Base-by-base conservation (phyloP, 345 rosid species). In the Arabis alpina region DNA sequence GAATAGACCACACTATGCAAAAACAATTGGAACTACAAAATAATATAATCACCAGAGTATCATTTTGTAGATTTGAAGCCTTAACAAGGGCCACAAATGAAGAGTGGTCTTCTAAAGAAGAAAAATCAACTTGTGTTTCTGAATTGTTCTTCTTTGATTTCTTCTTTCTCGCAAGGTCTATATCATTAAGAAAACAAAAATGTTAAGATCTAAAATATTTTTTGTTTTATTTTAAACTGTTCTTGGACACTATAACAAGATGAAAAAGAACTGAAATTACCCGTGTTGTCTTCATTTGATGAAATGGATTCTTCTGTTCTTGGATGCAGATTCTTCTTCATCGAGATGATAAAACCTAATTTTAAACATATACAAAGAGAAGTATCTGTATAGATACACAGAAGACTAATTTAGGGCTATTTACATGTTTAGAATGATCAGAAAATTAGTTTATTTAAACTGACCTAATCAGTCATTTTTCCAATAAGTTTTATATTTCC, bases 191-290 rank as follows among this genome's bases (percentile, higher is more conserved):
- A 45, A 19, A 47, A 5, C 11, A 3, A 9, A 16, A 4, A 47
- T 47, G 10, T 15, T 45, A 15, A 7, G 8, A 36, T 6, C 39
- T 36, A 7, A 2, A 2, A 36, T 34, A 36, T n/a, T n/a, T n/a
- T n/a, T n/a, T n/a, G 8, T 36, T 47, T 16, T 16, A 16, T 9
- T 3, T 8, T 1, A 7, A 36, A 36, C 1, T 36, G 39, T 36
- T 54, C 58, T 13, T 30, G 59, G 40, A 30, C 40, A 54, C 11
- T 28, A 54, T 23, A 6, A 28, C n/a, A n/a, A n/a, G n/a, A n/a
- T n/a, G n/a, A n/a, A n/a, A n/a, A n/a, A n/a, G n/a, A 53, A 52
- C 57, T 52, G 14, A 25, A 51, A 15, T 25, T 51, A 51, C 50
- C 50, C 3, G 23, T 14, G 50, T 45, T 14, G 23, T 36, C 9